A percentile compares a stretch with the other conserved stretches of the same genome.
These are phyloP conservation scores for Trematosphaeria pertusa DNA, from an alignment of 2,329 filamentous ascomycete genomes.

Conservation along the genomic window DNA sequence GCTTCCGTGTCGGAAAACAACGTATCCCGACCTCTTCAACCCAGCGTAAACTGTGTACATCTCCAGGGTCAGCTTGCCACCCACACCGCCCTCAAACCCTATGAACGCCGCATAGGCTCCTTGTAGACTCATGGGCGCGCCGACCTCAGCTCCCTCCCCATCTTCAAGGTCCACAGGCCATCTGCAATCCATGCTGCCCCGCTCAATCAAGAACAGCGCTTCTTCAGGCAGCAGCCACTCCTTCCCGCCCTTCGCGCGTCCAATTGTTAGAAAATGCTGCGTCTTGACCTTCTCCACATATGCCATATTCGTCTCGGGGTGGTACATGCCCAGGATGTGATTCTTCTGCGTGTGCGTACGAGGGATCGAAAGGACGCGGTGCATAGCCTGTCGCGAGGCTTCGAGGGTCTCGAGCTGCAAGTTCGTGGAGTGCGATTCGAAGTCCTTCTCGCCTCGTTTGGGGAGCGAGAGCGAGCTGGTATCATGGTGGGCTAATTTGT, in stretches of 20 bases:
- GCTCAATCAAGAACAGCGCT: slow-evolving; percentile 85
- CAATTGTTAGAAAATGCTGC: slow-evolving; percentile 77
- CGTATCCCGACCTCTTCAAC: slow-evolving; percentile 82
- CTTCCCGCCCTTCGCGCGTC: slow-evolving; percentile 59
- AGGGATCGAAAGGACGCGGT: slow-evolving; percentile 80
- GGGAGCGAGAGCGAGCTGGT: slow-evolving; percentile 59
- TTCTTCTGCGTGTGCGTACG: slow-evolving; percentile 74
- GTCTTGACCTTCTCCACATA: slow-evolving; percentile 76
- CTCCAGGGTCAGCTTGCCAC: slow-evolving; percentile 68
- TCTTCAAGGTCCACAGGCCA: slow-evolving; percentile 66
- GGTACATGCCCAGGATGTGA: slow-evolving; percentile 75
- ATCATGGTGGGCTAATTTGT: slow-evolving; percentile 50
- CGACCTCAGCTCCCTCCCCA: slow-evolving; percentile 53
- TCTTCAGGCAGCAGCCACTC: slow-evolving; percentile 92
- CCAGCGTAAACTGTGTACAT: slow-evolving; percentile 89
- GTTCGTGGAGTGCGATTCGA: slow-evolving; percentile 88
- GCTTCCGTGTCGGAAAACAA: slow-evolving; percentile 73
- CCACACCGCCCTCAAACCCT: slow-evolving; percentile 66
- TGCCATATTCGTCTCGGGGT: slow-evolving; percentile 65
- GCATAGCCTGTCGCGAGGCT: slow-evolving; percentile 84
- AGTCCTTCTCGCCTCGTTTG: slow-evolving; percentile 95
- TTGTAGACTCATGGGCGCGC: slow-evolving; percentile 86
- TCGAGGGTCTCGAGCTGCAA: slow-evolving; percentile 81
- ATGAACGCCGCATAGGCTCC: slow-evolving; percentile 87
- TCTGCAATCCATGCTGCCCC: slow-evolving; percentile 85